Base-by-base conservation (phyloP, 2,329 filamentous ascomycete genomes). In the Cladosporium oxysporum region DNA sequence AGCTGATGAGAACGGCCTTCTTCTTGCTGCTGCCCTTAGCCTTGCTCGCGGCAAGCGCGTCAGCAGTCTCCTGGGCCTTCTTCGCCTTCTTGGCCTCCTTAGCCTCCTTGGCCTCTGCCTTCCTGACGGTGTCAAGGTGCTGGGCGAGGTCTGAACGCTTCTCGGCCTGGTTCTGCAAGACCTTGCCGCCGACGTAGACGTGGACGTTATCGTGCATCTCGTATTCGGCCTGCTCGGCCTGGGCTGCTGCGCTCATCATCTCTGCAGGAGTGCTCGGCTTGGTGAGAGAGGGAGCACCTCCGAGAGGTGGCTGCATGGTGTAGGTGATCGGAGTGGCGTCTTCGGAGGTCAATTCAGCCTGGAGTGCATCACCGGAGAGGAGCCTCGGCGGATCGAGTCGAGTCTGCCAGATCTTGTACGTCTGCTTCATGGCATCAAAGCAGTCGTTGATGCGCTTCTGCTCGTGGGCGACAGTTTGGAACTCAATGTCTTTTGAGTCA, bases 151-250 rank as follows among this genome's bases (percentile, higher is more conserved):
- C 21, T 10, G 14, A n/a, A 14, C 18, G 16, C 61, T 63, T 63
- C 23, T 63, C 33, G 18, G 21, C 21, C 33, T 63, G 55, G 26
- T 33, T 63, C 49, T 55, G 41, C 23, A 63, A 28, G 21, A 63
- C 50, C 29, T 28, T 62, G 26, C 26, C 50, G 10, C 49, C 6
- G 2, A 47, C 61, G 50, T 33, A 57, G 35, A 63, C 41, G 35
- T 55, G 35, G 16, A 55, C 14, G 33, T 21, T 53, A 10, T 63
- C 61, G 50, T 63, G 31, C 16, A 21, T 33, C 23, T 63, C 61
- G 16, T 49, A 26, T 5, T 57, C 50, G 2, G 35, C 61, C 11
- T 28, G 35, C 2, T 35, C 61, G 12, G 23, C 18, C 5, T 31
- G 23, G 16, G 35, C 37, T 8, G 28, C n/a, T 14, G 57, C n/a